A percentile compares a stretch with the other conserved stretches of the same genome.
phyloP scores from a whole-genome alignment of 2,329 filamentous ascomycete species.

The Fusarium phyllophilum region DNA sequence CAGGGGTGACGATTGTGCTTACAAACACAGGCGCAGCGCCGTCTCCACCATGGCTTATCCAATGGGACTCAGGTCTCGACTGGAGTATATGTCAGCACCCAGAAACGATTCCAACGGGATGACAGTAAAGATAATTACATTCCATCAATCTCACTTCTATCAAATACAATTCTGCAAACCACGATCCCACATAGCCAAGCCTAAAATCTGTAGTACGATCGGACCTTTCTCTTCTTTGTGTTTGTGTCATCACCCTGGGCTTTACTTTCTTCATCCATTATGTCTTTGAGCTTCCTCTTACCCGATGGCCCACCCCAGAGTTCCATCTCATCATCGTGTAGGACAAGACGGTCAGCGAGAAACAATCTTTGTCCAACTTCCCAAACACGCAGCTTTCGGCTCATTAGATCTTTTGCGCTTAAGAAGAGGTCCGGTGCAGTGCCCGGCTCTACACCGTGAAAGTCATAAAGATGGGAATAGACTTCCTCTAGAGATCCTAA shows the following conservation, averaged over 20 bases:
- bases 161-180: neutral
- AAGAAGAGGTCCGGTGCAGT: neutral
- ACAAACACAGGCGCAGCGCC: neutral
- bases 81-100: neutral
- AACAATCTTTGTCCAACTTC: neutral
- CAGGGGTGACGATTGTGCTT: neutral
- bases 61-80: neutral
- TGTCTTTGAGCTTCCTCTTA: neutral
- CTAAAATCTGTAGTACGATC: neutral
- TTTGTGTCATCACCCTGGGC: neutral
- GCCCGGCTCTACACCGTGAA: neutral
- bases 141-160: neutral
- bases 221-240: neutral
- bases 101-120: neutral
- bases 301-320: neutral
- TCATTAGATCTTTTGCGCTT: neutral
- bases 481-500: neutral
- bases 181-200: neutral
- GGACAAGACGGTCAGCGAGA: neutral
- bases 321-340: neutral
- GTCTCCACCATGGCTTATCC: neutral
- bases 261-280: neutral
- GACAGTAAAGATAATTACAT: too few relatives aligned
- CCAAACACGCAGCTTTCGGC: neutral
- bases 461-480: neutral